Conservation (phyloP, 495 filamentous ascomycete species). For the Aspergillus sclerotioniger region DNA sequence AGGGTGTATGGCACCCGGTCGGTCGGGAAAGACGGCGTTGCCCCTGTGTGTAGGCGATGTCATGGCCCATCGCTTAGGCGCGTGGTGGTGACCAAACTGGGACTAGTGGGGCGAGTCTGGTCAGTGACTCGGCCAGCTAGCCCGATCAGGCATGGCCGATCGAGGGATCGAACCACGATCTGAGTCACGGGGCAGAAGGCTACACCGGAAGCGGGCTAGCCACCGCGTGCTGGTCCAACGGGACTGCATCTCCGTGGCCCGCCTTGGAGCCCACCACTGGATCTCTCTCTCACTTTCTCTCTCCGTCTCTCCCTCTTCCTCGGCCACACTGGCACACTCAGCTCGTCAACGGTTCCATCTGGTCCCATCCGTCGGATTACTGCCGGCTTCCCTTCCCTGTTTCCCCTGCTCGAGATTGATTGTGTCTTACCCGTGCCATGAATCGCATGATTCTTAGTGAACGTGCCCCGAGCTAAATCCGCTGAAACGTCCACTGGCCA, state of each 20-base stretch:
- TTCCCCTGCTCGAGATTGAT: slow-evolving; percentile 1
- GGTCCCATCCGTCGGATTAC: no score
- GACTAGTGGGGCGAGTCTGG: not conserved
- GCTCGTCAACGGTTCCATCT: no score
- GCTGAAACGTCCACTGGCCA: no score
- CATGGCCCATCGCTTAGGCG: not conserved
- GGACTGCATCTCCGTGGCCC: not conserved
- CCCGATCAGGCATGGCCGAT: not conserved
- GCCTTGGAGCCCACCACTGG: not conserved
- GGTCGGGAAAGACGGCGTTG: no score
- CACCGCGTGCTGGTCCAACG: not conserved
- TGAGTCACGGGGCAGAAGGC: not conserved
- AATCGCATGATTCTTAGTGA: not conserved
- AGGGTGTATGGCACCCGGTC: no score
- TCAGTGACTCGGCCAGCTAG: not conserved
- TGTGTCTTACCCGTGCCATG: slow-evolving; percentile 3
- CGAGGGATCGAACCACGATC: not conserved
- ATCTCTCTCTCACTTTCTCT: not conserved
- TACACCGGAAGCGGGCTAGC: not conserved
- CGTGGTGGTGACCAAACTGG: not conserved
- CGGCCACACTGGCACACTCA: no score
- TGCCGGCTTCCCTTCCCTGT: not conserved
- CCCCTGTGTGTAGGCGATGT: no score
- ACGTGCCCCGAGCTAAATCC: not conserved
- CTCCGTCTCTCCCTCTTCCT: no score